Base-by-base conservation (phyloP, 805 yeast genomes). In the Scheffersomyces lignosus region DNA sequence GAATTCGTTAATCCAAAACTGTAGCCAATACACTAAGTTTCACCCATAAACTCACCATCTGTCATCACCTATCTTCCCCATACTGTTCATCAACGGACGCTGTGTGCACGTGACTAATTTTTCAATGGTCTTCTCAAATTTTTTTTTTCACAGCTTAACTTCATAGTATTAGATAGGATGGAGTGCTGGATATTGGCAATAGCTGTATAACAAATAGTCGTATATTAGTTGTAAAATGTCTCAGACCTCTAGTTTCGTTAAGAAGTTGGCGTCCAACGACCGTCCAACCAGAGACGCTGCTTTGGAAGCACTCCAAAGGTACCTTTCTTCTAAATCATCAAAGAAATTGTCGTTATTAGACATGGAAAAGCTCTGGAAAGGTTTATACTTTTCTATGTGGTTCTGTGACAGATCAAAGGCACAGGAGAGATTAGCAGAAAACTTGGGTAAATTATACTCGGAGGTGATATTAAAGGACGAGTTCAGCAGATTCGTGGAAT, bases 351-450 rank as follows among this genome's bases (percentile, higher is more conserved):
- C 70, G 4, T 64, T 56, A 31, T 53, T 75, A 27, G 93, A 88
- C 36, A 70, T 80, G 45, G 85, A 85, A 48, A 90, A 91, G 58
- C 67, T 93, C 41, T 93, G 99, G 97, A 89, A 87, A 63, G 99
- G 98, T n/a, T 71, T 93, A 27, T 93, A 83, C 62, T 93, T 73
- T 56, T 78, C 96, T 8, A 87, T 93, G 96, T 93, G 99, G 98
- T 88, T 84, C 66, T 78, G 95, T 56, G 99, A 93, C 60, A 78
- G 90, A 55, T 96, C 96, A 18, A 73, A 84, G 51, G 93, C 96
- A 16, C 99, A 93, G 62, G 96, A 89, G 60, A 67, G 81, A 41
- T 67, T 93, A 26, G 95, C 96, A 2, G 75, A 73, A 32, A 80
- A 77, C 29, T 66, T 93, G 44, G 95, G 91, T 2, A 69, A 62